Evolutionary conservation across 2,329 filamentous ascomycete species (phyloP), one percentile per base, ranked within the genome.

Genomic region (Incumbomyces lentus): DNA sequence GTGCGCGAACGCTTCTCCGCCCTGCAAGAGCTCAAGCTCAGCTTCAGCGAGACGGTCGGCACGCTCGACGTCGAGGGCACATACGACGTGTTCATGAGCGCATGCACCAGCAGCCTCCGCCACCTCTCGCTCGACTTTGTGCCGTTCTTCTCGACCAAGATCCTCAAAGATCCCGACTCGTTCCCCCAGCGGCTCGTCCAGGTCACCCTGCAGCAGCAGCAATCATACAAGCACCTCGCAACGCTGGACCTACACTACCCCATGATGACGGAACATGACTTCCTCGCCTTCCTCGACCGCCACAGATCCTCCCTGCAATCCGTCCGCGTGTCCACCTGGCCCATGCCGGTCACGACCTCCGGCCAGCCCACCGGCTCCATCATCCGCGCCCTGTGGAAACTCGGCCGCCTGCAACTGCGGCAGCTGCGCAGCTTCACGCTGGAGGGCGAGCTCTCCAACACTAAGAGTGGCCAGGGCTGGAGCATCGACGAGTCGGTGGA

Each of bases 31-130:
- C 19, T 45, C 19, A 36, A 22, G 34, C 30, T 45, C 18, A 45
- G 42, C 42, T 45, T 45, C 42, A 45, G 42, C 22, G 42, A 45
- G 42, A 45, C 42, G 2, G 42, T 45, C 32, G 33, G 6, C 34
- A 30, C 17, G 2, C 34, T 45, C 8, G 42, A 45, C 13, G 13
- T 45, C 13, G 33, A 45, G 18, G 42, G 42, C 2, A 37, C 32
- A 11, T 45, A 37, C 14, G 42, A 45, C 10, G n/a, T 37, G 13
- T 45, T 45, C 26, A 18, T 45, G 13, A 13, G 6, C 17, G 42
- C 42, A 12, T 45, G 42, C 16, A 26, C 22, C n/a, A 26, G 11
- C 6, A 44, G 30, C 16, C 17, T 45, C 3, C 33, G 22, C 10
- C n/a, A 22, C n/a, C 16, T 45, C 14, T 30, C 33, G 4, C 34